A percentile compares a stretch with the other conserved stretches of the same genome.
phyloP scores from a whole-genome alignment of 345 rosid genomes.

The Corchorus capsularis region DNA sequence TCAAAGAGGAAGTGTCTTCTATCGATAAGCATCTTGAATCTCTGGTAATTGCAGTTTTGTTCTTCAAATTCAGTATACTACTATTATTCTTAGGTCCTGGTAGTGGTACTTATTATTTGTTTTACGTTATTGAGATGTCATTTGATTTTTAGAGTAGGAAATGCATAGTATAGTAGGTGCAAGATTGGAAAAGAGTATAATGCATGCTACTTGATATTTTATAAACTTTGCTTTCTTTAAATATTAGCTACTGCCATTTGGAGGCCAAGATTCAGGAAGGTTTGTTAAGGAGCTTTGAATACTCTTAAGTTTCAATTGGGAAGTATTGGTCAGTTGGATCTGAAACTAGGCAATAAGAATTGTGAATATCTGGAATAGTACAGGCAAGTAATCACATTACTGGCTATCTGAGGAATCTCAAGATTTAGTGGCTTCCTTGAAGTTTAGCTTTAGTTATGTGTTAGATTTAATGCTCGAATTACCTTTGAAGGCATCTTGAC shows the following conservation, averaged over 20 bases:
- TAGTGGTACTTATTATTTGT: not conserved
- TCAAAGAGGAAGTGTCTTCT: conserved; percentile 80
- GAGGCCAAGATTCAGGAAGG: not conserved
- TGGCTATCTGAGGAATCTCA: not conserved
- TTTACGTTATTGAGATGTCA: not conserved
- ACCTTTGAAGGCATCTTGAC: not conserved
- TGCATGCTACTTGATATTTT: not conserved
- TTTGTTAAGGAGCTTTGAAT: not conserved
- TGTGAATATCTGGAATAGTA: not conserved
- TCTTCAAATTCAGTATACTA: not conserved
- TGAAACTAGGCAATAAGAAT: conserved; percentile 11
- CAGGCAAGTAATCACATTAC: not conserved
- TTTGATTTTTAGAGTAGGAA: conserved; percentile 12
- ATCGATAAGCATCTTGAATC: conserved; percentile 90
- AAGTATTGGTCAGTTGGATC: conserved; percentile 17
- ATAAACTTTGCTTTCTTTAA: not conserved
- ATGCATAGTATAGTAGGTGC: not conserved
- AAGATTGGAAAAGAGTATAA: conserved; percentile 6
- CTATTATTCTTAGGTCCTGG: conserved; percentile 1
- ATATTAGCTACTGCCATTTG: not conserved
- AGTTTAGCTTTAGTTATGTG: not conserved
- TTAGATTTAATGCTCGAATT: not conserved
- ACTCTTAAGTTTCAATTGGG: not conserved
- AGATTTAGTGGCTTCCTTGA: not conserved
- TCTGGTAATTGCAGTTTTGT: conserved; percentile 48